These are phyloP conservation scores for Coemansia reversa DNA, from an alignment of 192 early-diverging fungal genomes.

Conservation along the genomic window DNA sequence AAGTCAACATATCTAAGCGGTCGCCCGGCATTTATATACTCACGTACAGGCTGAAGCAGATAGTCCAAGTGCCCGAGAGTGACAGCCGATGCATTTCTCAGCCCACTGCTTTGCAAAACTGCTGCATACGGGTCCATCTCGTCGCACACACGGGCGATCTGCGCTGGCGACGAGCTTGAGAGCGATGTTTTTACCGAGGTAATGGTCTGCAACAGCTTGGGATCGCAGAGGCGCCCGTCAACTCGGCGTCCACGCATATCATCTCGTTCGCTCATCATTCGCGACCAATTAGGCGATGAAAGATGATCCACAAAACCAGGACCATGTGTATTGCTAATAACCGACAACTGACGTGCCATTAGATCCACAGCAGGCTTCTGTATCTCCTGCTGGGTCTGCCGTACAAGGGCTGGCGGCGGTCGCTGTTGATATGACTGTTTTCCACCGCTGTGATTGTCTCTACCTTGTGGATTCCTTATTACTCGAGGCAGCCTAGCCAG, in stretches of 20 bases:
- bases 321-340: slow-evolving; percentile 8
- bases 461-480: neutral
- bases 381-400: neutral
- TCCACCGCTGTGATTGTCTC: neutral
- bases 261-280: slow-evolving; percentile 43
- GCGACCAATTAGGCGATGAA: slow-evolving; percentile 26
- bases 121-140: slow-evolving; percentile 22
- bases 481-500: slow-evolving; percentile 15
- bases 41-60: slow-evolving; percentile 11
- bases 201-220: slow-evolving; percentile 11
- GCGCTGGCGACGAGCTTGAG: neutral
- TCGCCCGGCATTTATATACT: slow-evolving; percentile 10
- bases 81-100: slow-evolving; percentile 17
- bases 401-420: slow-evolving; percentile 4
- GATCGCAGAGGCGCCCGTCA: slow-evolving; percentile 19
- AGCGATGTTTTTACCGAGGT: slow-evolving; percentile 6
- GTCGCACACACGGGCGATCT: neutral
- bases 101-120: neutral
- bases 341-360: neutral
- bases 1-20: slow-evolving; percentile 31
- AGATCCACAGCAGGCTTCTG: neutral
- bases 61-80: slow-evolving; percentile 35
- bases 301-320: slow-evolving; percentile 20
- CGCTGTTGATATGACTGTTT: slow-evolving; percentile 6
- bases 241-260: slow-evolving; percentile 22